Conservation (phyloP, 768 basidiomycete species). For the Russula brevipes region DNA sequence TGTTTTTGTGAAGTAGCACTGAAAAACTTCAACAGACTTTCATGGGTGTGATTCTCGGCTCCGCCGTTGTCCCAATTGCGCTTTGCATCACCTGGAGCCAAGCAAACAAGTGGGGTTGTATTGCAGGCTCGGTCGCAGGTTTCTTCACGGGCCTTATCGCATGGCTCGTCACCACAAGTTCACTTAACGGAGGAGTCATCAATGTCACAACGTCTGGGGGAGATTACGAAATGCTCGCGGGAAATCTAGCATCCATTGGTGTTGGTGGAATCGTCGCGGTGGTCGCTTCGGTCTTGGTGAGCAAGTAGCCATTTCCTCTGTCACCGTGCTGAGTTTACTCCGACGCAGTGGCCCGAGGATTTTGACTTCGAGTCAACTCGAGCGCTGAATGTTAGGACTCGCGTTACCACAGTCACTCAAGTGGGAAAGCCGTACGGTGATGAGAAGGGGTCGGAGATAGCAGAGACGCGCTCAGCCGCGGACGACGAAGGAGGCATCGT, state of each 20-base stretch:
- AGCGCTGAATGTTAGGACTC: constrained; percentile 55
- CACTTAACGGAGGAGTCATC: constrained; percentile 63
- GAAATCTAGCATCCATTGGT: constrained; percentile 82
- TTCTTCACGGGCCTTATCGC: constrained; percentile 65
- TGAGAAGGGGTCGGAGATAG: constrained; percentile 30
- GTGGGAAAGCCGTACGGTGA: constrained; percentile 20
- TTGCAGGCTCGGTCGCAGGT: constrained; percentile 66
- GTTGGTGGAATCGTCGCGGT: constrained; percentile 74
- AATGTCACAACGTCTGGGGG: constrained; percentile 47
- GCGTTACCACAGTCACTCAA: constrained; percentile 18
- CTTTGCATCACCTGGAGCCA: constrained; percentile 79
- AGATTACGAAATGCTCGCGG: constrained; percentile 75
- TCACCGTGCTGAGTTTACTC: not conserved
- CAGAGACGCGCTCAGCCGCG: constrained; percentile 25
- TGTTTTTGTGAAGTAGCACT: not conserved
- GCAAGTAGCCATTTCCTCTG: constrained; percentile 23
- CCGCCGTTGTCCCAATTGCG: constrained; percentile 83
- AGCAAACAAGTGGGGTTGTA: constrained; percentile 82
- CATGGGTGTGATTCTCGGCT: constrained; percentile 84
- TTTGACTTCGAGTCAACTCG: constrained; percentile 80
- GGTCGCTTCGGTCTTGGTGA: constrained; percentile 56
- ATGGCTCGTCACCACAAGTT: constrained; percentile 80
- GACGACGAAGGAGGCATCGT: constrained; percentile 34
- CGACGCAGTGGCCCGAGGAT: constrained; percentile 63
- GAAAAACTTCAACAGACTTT: constrained; percentile 50